Base-by-base conservation (phyloP, 2,329 filamentous ascomycete genomes). In the Trichoderma harzianum region DNA sequence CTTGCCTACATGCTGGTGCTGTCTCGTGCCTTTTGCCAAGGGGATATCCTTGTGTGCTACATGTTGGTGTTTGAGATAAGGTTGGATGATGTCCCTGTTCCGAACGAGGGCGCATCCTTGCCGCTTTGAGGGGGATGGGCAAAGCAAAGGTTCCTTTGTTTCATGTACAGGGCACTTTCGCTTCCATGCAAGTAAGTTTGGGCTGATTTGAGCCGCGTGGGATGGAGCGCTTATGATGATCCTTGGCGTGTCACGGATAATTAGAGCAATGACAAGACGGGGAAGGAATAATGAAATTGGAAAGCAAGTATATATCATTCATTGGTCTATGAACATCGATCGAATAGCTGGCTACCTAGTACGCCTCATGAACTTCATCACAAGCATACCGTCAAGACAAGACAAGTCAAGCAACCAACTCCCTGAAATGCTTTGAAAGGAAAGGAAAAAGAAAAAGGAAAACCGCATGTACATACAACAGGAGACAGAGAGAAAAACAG, bases 111-210 rank as follows among this genome's bases (percentile, higher is more conserved):
- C 43, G 21, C 21, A 68, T 68, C 65, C 18, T 43, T 68, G 16
- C 36, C 65, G 3, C 39, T 24, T 68, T 53, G 26, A 53, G 66
- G 39, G 8, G 14, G 21, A 62, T 18, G 57, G 60, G 36, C 66
- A 69, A 69, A 69, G 57, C 57, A 62, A 62, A 62, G 39, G 57
- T 69, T 69, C 66, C 66, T 24, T 60, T 32, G 26, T 61, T 47
- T 69, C 57, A 51, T 68, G 16, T 69, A 36, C 43, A 43, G 12
- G 21, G 65, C 65, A 26, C n/a, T n/a, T n/a, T n/a, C n/a, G n/a
- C n/a, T n/a, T n/a, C 36, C 55, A 68, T 68, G 53, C 65, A 60
- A 34, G 55, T 60, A 43, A 58, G 32, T 32, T n/a, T 16, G 43
- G 30, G 43, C 43, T 55, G 51, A 28, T n/a, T 26, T 53, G 55